A percentile compares a stretch with the other conserved stretches of the same genome.
phyloP scores from a whole-genome alignment of 108 stramenopile species.

The Asterionellopsis glacialis region DNA sequence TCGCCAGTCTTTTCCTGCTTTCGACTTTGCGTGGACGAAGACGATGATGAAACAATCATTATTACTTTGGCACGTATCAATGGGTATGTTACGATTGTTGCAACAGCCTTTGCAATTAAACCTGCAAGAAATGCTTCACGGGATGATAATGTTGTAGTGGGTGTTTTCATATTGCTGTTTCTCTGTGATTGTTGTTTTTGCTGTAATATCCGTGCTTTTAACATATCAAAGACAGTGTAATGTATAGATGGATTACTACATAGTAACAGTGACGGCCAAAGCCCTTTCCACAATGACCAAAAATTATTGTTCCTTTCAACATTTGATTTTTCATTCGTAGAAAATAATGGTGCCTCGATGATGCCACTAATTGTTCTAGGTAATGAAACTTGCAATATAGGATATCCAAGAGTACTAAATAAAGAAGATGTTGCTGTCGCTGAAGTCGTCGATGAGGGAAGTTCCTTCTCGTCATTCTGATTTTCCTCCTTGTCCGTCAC shows the following conservation, averaged over 20 bases:
- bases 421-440: too few species aligned
- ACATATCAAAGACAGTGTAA: slow-evolving; percentile 82
- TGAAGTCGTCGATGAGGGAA: too few species aligned
- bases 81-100: slow-evolving; percentile 92
- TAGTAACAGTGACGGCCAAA: slow-evolving; percentile 80
- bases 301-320: too few species aligned
- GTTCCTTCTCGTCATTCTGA: too few species aligned
- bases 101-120: slow-evolving; percentile 75
- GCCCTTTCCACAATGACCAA: slow-evolving; percentile 74
- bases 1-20: slow-evolving; percentile 11
- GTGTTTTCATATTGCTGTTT: slow-evolving; percentile 1
- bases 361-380: too few species aligned
- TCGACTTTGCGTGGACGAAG: neutral
- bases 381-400: too few species aligned
- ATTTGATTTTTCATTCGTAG: too few species aligned
- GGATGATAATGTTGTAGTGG: slow-evolving; percentile 27
- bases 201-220: slow-evolving; percentile 50
- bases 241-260: slow-evolving; percentile 94
- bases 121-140: slow-evolving; percentile 77
- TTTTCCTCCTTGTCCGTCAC: too few species aligned
- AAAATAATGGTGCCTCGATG: too few species aligned
- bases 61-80: slow-evolving; percentile 91
- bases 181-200: slow-evolving; percentile 1
- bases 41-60: slow-evolving; percentile 58
- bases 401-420: too few species aligned